Evolutionary conservation across 2,329 filamentous ascomycete genomes (phyloP).

Genomic region (Elsinoe ampelina): DNA sequence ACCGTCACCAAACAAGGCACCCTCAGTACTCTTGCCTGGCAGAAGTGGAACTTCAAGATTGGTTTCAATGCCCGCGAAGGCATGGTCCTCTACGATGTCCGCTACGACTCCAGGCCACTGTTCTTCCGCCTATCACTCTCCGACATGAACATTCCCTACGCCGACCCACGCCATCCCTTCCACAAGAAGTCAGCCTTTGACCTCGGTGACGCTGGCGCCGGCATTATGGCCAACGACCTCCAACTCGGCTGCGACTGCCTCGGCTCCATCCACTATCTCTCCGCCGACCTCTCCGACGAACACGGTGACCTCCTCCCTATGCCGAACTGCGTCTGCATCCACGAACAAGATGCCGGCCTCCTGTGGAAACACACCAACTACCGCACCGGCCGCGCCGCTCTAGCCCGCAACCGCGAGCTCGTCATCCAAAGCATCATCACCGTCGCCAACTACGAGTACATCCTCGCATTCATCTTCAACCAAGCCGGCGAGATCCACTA

Average conservation of each 20-base stretch:
- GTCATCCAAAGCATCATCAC: constrained; percentile 63
- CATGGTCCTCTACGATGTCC: constrained; percentile 57
- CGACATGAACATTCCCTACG: constrained; percentile 57
- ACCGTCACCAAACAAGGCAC: constrained; percentile 43
- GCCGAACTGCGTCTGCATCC: constrained; percentile 60
- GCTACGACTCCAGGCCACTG: constrained; percentile 43
- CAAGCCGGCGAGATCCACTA: constrained; percentile 59
- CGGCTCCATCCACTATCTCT: constrained; percentile 60
- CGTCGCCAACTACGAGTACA: constrained; percentile 64
- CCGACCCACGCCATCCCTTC: constrained; percentile 57
- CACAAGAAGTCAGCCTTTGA: constrained; percentile 64
- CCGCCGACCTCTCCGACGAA: constrained; percentile 48
- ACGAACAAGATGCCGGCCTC: constrained; percentile 61
- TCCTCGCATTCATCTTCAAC: constrained; percentile 62
- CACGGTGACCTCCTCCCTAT: constrained; percentile 50
- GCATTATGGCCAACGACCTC: constrained; percentile 59
- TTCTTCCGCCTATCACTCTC: constrained; percentile 59
- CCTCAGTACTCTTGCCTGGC: constrained; percentile 52
- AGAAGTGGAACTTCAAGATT: constrained; percentile 55
- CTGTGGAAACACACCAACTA: constrained; percentile 67
- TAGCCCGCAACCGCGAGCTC: constrained; percentile 55
- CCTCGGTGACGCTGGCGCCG: constrained; percentile 56
- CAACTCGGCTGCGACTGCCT: constrained; percentile 63
- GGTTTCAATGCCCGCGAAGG: constrained; percentile 57
- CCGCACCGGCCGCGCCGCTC: constrained; percentile 53